phyloP scores from a whole-genome alignment of 106 monocot species.

The Iris macrosiphon region DNA sequence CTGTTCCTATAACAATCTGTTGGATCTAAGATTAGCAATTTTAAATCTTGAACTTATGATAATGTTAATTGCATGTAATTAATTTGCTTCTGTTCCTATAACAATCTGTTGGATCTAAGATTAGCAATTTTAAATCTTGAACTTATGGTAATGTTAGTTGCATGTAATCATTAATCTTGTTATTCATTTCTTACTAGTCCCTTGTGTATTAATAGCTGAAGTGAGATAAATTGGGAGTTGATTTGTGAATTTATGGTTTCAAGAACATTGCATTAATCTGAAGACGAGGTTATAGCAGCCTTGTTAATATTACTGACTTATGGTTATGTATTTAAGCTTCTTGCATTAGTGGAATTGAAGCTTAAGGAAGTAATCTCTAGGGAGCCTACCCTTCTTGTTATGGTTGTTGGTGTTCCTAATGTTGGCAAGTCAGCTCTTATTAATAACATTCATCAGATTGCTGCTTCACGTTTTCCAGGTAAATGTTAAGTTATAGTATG shows the following conservation, averaged over 20 bases:
- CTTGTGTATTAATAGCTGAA: too few species aligned
- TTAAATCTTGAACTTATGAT: not conserved
- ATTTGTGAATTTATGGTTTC: too few species aligned
- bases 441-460: slow-evolving; percentile 88
- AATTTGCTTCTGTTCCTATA: too few species aligned
- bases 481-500: slow-evolving; percentile 14
- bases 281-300: slow-evolving; percentile 1
- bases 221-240: too few species aligned
- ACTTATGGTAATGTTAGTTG: not conserved
- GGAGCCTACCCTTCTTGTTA: slow-evolving; percentile 94
- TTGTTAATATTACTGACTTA: not conserved
- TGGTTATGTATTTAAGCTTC: slow-evolving; percentile 37
- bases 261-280: too few species aligned
- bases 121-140: not conserved
- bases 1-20: too few species aligned
- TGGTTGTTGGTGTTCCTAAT: slow-evolving; percentile 97
- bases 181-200: not conserved
- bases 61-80: not conserved
- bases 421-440: slow-evolving; percentile 98
- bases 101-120: not conserved
- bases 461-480: slow-evolving; percentile 86
- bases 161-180: not conserved
- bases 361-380: slow-evolving; percentile 78
- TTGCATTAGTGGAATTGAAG: slow-evolving; percentile 86
- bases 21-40: not conserved